Evolutionary conservation across 768 basidiomycete species (phyloP).

Genomic region (Leccinum rimulosum): DNA sequence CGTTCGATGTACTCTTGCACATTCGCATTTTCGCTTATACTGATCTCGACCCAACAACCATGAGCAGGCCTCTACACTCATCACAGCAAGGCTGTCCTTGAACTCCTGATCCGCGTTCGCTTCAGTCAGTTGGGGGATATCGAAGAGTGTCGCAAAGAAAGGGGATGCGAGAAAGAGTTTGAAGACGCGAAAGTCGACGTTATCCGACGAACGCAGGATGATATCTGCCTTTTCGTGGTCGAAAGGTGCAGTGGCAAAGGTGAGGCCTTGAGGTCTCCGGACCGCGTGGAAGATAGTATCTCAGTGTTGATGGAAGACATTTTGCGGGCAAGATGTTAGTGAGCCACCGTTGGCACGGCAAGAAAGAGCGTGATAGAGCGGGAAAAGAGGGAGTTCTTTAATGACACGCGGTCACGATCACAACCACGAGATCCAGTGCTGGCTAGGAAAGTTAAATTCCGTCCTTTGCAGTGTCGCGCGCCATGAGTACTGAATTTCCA

Average conservation of each 20-base stretch:
- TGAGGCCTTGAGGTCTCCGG: neutral
- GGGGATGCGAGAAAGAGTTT: neutral
- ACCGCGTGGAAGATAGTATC: neutral
- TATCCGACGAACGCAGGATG: neutral
- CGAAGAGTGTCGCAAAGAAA: slow-evolving; percentile 11
- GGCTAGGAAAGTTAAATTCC: too few species aligned
- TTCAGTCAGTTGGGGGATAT: slow-evolving; percentile 24
- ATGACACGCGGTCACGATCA: too few species aligned
- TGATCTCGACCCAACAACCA: too few species aligned
- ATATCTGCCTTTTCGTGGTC: neutral
- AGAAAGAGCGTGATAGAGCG: neutral
- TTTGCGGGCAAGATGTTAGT: neutral
- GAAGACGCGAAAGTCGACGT: neutral
- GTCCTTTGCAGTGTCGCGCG: too few species aligned
- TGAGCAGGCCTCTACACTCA: neutral
- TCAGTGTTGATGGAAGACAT: neutral
- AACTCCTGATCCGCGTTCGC: neutral
- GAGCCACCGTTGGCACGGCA: too few species aligned
- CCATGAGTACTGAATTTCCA: too few species aligned
- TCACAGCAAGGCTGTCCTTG: neutral
- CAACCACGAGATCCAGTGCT: too few species aligned
- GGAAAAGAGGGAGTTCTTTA: too few species aligned
- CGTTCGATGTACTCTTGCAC: too few species aligned
- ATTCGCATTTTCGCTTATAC: too few species aligned
- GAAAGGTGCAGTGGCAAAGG: slow-evolving; percentile 2